Evolutionary conservation across 352 stramenopile species (phyloP), one percentile per base, ranked within the genome.

Genomic region (Pythium periplocum): DNA sequence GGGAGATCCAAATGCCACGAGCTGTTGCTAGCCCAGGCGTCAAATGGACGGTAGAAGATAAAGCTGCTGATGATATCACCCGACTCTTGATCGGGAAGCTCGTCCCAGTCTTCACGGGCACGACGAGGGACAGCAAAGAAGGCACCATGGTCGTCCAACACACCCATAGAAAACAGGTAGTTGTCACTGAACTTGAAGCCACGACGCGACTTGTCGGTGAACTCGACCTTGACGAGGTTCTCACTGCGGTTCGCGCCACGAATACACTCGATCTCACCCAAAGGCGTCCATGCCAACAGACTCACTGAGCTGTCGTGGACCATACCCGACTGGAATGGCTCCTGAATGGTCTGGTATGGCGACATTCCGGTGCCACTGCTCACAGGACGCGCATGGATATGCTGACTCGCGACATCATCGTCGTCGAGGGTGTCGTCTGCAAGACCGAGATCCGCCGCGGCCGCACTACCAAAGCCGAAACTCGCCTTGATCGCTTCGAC

Each of bases 101-200:
- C 71, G 8, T 90, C 75, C 73, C 69, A 82, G n/a, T 87, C 73
- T 44, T 87, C 77, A 33, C 75, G 69, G 26, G 60, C 69, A 34
- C 81, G 78, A 38, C 77, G 68, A 1, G 83, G 79, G 3, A 85
- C 75, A 10, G 61, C 83, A 53, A 94, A 92, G 45, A 89, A 67
- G 4, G 83, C 83, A n/a, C 83, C 83, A 45, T 84, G 66, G 43
- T 86, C 62, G 45, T 87, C 83, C 32, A 94, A 57, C 46, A 67
- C 73, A 1, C 77, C 83, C 71, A 94, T 87, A 2, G 74, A 79
- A 54, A 92, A 90, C 54, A 86, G 69, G 54, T 92, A 91, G 52
- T 86, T 87, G 58, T 94, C 83, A 53, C 71, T 83, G 49, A 94
- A 90, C 65, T 92, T 94, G 61, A 94, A 91, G 0, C 80, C 82